phyloP scores from a whole-genome alignment of 192 early-diverging fungal genomes.

The Coemansia sp. region DNA sequence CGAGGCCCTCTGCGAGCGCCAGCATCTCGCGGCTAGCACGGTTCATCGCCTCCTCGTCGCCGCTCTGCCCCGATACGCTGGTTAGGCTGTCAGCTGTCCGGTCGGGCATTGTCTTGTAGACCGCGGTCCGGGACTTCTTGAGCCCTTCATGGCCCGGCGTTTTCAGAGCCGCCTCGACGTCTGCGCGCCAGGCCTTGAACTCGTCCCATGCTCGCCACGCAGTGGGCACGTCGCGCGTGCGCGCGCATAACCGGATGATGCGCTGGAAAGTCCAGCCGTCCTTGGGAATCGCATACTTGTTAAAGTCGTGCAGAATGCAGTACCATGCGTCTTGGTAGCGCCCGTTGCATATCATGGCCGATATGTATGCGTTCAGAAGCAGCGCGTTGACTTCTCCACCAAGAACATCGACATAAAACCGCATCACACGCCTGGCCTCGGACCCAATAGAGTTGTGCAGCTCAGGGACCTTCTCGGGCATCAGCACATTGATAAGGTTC shows the following conservation, averaged over 20 bases:
- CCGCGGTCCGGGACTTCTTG: constrained; percentile 17
- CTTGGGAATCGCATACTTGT: constrained; percentile 48
- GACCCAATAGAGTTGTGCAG: constrained; percentile 33
- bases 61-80: background rate
- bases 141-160: constrained; percentile 40
- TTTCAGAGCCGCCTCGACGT: constrained; percentile 33
- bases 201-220: constrained; percentile 68
- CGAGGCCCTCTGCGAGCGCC: constrained; percentile 26
- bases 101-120: constrained; percentile 14
- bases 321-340: constrained; percentile 47
- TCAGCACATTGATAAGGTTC: constrained; percentile 34
- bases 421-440: constrained; percentile 29
- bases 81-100: background rate
- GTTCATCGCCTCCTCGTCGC: constrained; percentile 21
- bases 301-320: constrained; percentile 54
- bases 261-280: constrained; percentile 64
- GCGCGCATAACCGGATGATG: constrained; percentile 59
- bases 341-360: constrained; percentile 57
- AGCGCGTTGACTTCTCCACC: constrained; percentile 52
- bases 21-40: constrained; percentile 33
- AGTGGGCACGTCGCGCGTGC: constrained; percentile 59
- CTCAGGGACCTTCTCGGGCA: constrained; percentile 40
- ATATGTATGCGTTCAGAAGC: constrained; percentile 61
- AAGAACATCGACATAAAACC: constrained; percentile 30
- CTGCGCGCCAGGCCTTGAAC: constrained; percentile 58